Conservation (phyloP, 768 basidiomycete genomes). For the Strobilomyces confusus region DNA sequence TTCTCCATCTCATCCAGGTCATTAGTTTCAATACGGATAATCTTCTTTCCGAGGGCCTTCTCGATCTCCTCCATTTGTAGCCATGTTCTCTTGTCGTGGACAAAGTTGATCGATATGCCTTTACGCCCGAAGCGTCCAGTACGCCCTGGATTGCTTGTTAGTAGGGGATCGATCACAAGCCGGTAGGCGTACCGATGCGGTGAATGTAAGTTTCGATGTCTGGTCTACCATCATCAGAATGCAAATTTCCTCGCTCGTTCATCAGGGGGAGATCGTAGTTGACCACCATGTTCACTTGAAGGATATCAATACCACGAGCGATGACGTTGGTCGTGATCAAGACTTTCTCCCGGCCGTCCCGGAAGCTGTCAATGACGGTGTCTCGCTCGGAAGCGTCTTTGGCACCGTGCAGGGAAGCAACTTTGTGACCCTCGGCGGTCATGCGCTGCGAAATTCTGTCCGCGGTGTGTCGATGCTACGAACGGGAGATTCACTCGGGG, state of each 20-base stretch:
- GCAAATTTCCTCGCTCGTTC: constrained; percentile 56
- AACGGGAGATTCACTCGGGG: not conserved
- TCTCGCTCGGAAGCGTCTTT: constrained; percentile 91
- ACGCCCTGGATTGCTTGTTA: constrained; percentile 56
- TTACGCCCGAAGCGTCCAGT: constrained; percentile 97
- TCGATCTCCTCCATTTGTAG: constrained; percentile 88
- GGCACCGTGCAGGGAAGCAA: constrained; percentile 92
- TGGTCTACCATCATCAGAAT: constrained; percentile 52
- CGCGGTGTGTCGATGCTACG: constrained; percentile 83
- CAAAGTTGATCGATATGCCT: constrained; percentile 97
- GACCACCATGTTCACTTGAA: constrained; percentile 99
- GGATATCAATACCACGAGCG: constrained; percentile 95
- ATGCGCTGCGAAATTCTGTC: constrained; percentile 90
- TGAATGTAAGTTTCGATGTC: constrained; percentile 98
- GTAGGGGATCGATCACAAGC: not conserved
- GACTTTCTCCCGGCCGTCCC: constrained; percentile 94
- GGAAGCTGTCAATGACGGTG: constrained; percentile 88
- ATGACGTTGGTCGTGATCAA: constrained; percentile 99
- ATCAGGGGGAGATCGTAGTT: constrained; percentile 94
- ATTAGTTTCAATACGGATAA: constrained; percentile 81
- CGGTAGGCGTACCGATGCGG: constrained; percentile 71
- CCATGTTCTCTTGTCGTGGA: constrained; percentile 87
- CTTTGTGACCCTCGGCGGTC: constrained; percentile 91
- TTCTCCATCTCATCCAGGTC: constrained; percentile 94
- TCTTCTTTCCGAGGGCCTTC: constrained; percentile 68